Evolutionary conservation across 1,139 yeast species (phyloP).

Genomic region (Taphrina confusa): DNA sequence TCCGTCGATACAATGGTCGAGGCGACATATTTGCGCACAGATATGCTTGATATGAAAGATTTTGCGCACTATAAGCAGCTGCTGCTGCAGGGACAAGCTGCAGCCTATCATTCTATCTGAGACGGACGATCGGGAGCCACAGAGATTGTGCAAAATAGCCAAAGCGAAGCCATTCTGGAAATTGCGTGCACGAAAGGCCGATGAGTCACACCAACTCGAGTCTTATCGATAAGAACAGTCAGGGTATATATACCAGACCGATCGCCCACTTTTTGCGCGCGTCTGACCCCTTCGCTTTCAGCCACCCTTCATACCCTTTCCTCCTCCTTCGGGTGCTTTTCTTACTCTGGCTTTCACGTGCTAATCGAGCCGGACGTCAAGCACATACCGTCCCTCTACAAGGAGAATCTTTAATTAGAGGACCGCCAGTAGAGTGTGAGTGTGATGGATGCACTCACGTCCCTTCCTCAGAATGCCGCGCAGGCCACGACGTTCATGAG

Average conservation of each 20-base stretch:
- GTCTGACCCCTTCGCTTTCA: background rate
- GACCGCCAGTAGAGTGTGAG: constrained; percentile 5
- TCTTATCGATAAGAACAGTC: background rate
- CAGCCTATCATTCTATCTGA: too few species aligned
- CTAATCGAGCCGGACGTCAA: background rate
- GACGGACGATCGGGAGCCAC: too few species aligned
- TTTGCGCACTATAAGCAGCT: too few species aligned
- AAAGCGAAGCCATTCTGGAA: too few species aligned
- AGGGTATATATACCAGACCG: constrained; percentile 5
- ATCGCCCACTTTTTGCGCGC: constrained; percentile 14
- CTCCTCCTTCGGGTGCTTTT: background rate
- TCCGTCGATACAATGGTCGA: too few species aligned
- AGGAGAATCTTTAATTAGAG: constrained; percentile 9
- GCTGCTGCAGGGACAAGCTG: too few species aligned
- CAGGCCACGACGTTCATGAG: constrained; percentile 36
- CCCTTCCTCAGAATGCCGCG: constrained; percentile 35
- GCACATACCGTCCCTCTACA: background rate
- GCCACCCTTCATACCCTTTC: constrained; percentile 6
- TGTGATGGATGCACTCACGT: constrained; percentile 31
- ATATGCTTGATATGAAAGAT: too few species aligned
- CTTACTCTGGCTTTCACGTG: background rate
- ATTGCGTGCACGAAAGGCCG: too few species aligned
- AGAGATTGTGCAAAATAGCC: too few species aligned
- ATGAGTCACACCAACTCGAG: background rate
- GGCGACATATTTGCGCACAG: too few species aligned